Conservation (phyloP, 176 grass and related monocot species). For the Saccharum spontaneum region DNA sequence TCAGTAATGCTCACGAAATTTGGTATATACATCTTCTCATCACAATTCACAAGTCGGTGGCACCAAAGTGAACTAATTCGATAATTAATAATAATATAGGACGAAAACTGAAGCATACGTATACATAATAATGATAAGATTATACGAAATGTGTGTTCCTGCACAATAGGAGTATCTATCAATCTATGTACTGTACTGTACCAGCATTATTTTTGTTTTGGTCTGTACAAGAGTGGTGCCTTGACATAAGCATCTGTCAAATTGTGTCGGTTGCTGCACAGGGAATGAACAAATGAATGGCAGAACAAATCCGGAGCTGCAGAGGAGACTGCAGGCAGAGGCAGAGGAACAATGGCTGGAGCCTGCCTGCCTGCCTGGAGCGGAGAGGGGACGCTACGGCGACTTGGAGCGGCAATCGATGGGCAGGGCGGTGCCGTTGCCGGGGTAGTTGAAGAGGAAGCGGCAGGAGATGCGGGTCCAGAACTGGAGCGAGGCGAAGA, state of each 20-base stretch:
- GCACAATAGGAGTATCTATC: neutral
- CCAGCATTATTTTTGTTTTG: neutral
- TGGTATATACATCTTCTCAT: neutral
- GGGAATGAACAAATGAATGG: constrained; percentile 16
- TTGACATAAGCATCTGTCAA: neutral
- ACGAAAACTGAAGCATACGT: neutral
- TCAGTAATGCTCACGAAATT: neutral
- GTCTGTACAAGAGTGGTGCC: constrained; percentile 28
- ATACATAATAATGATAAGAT: neutral
- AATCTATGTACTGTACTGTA: neutral
- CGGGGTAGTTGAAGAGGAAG: constrained; percentile 53
- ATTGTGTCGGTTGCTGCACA: neutral
- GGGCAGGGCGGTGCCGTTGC: constrained; percentile 52
- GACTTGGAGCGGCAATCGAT: constrained; percentile 44
- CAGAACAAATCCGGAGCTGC: neutral
- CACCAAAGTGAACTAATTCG: constrained; percentile 10
- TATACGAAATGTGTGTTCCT: neutral
- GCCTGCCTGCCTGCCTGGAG: neutral
- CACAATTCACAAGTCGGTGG: neutral
- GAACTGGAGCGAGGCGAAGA: constrained; percentile 61
- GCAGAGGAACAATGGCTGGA: neutral
- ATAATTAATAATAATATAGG: neutral
- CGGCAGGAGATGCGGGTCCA: constrained; percentile 63
- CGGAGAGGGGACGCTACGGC: neutral
- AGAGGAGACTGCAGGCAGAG: neutral